These are phyloP conservation scores for Solanum peruvianum DNA, from an alignment of 257 asterid species.

Conservation along the genomic window DNA sequence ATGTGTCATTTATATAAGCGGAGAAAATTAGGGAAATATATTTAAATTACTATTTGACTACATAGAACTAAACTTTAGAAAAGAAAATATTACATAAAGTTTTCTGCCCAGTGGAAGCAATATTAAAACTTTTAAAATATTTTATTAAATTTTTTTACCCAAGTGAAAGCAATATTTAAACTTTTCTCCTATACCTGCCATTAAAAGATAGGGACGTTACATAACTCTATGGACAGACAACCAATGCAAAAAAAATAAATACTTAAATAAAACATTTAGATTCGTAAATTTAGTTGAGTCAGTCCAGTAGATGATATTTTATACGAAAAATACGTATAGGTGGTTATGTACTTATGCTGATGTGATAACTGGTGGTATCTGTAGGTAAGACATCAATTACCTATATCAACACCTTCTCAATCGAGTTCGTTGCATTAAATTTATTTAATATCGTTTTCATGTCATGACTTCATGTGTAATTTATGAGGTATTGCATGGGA, in stretches of 20 bases:
- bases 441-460: neutral
- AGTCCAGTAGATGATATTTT: no score
- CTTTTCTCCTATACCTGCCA: neutral
- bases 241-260: neutral
- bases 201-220: neutral
- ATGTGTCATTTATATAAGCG: neutral
- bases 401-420: neutral
- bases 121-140: neutral
- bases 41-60: neutral
- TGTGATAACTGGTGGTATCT: neutral
- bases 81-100: neutral
- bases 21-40: neutral
- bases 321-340: neutral
- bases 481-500: neutral
- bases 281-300: no score
- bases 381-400: neutral
- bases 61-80: neutral
- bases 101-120: neutral
- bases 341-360: neutral
- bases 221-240: neutral
- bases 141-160: neutral
- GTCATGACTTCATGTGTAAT: no score
- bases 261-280: neutral
- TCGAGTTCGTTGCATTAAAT: fast-evolving
- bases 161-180: neutral